Evolutionary conservation across 208 protist genomes (phyloP).

Genomic region (Trypanosoma conorhini): DNA sequence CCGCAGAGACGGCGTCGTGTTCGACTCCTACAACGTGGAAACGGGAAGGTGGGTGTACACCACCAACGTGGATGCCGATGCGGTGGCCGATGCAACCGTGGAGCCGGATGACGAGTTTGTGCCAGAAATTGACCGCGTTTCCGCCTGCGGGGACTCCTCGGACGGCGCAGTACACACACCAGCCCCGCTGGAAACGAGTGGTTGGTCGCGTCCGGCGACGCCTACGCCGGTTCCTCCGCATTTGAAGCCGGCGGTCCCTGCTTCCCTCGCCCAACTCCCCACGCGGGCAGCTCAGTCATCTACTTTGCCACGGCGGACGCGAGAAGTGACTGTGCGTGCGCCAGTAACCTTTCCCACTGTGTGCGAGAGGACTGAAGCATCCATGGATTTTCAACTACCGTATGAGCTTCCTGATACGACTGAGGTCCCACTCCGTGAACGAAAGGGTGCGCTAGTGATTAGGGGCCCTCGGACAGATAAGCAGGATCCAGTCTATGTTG

Average conservation of each 20-base stretch:
- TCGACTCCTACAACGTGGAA: conserved; percentile 44
- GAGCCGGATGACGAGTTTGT: conserved; percentile 6
- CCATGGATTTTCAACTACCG: conserved; percentile 54
- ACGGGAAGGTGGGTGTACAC: conserved; percentile 41
- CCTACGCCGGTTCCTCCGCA: background rate
- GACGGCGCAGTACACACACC: conserved; percentile 15
- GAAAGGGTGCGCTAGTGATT: conserved; percentile 15
- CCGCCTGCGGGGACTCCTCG: conserved; percentile 14
- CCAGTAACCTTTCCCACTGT: background rate
- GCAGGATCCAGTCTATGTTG: conserved; percentile 30
- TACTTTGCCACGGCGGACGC: conserved; percentile 12
- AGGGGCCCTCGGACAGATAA: conserved; percentile 1
- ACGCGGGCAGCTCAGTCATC: conserved; percentile 8
- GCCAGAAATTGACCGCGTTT: conserved; percentile 23
- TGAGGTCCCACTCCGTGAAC: conserved; percentile 17
- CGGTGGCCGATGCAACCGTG: conserved; percentile 6
- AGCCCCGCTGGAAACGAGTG: conserved; percentile 4
- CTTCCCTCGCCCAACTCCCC: conserved; percentile 13
- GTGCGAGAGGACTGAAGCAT: background rate
- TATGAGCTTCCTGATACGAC: conserved; percentile 58
- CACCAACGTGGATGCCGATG: conserved; percentile 25
- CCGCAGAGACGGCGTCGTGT: conserved; percentile 30
- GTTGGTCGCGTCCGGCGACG: background rate
- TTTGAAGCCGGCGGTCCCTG: background rate
- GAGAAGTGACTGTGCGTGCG: conserved; percentile 18